Percentiles rank a stretch among this genome's conserved stretches.
phyloP scores from a whole-genome alignment of 495 filamentous ascomycete species.

The Penicillium alfredii region DNA sequence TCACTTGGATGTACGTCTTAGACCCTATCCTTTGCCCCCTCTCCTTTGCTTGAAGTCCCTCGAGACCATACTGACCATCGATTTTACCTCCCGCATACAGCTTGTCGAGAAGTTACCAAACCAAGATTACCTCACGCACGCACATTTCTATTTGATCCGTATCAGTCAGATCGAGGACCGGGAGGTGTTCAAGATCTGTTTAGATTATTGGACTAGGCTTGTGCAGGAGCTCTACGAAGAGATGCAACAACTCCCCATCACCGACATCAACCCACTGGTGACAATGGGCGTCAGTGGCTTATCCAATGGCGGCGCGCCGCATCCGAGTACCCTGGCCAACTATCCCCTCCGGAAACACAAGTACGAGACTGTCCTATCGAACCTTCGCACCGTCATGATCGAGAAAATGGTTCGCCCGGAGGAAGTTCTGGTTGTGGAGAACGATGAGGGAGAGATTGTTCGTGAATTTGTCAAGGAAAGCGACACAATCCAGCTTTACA shows the following conservation, averaged over 20 bases:
- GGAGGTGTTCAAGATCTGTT: conserved; percentile 98
- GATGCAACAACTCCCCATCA: conserved; percentile 90
- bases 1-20: conserved; percentile 69
- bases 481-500: conserved; percentile 98
- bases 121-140: conserved; percentile 86
- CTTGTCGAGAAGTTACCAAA: conserved; percentile 94
- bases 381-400: conserved; percentile 95
- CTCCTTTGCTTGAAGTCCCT: neutral
- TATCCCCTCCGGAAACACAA: conserved; percentile 96
- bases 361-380: conserved; percentile 88
- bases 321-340: conserved; percentile 73
- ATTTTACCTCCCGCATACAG: conserved; percentile 34
- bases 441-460: conserved; percentile 98
- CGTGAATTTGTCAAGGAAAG: conserved; percentile 99
- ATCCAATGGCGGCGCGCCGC: conserved; percentile 73
- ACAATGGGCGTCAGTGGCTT: conserved; percentile 66
- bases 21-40: neutral
- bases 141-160: conserved; percentile 94
- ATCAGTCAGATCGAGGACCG: conserved; percentile 98
- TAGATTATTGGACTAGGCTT: conserved; percentile 98
- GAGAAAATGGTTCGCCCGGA: conserved; percentile 99
- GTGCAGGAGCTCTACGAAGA: conserved; percentile 99
- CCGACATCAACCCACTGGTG: conserved; percentile 82
- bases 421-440: conserved; percentile 98
- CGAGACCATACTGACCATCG: conserved; percentile 6